Base-by-base conservation (phyloP, 2,329 filamentous ascomycete species). In the Periglandula ipomoeae region DNA sequence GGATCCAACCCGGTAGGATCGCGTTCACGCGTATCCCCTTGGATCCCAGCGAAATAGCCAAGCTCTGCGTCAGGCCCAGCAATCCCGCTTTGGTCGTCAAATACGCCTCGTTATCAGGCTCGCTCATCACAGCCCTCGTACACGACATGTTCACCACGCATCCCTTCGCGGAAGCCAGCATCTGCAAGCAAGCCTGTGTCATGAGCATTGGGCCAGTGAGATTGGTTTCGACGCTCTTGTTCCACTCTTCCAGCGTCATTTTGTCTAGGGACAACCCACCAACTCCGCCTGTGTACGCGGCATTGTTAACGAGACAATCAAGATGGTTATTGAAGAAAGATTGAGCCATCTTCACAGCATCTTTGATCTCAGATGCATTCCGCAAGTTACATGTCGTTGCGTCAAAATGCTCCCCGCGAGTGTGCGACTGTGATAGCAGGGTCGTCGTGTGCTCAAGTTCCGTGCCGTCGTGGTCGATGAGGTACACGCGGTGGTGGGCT, bases 101-200 rank as follows among this genome's bases (percentile, higher is more conserved):
- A n/a, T n/a, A n/a, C n/a, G n/a, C 7, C 27, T 77, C 74, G 49
- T 73, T 72, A 47, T 74, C 64, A 1, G 65, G 57, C 56, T 77
- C 74, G 35, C 68, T 65, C 62, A 75, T 72, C 41, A 68, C 59
- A 1, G 73, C 73, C 23, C 73, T 65, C 6, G 73, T 76, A 1
- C n/a, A n/a, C n/a, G 71, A 72, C 30, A 78, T 67, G 55, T 75
- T 69, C 48, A 77, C 65, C 30, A 72, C 62, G 22, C 56, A 60
- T 8, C 62, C 61, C 22, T 53, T 26, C 24, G 55, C 50, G 26
- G 44, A 50, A 11, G 50, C 52, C 22, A 63, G 55, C 52, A 63
- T 55, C 19, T 50, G 50, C 42, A 62, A 53, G 40, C 60, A 61
- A 8, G 58, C 59, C 50, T 58, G 58, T 41, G 58, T 61, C 45